These are phyloP conservation scores for Sphaerostilbella broomeana DNA, from an alignment of 2,329 filamentous ascomycete genomes.

Conservation along the genomic window DNA sequence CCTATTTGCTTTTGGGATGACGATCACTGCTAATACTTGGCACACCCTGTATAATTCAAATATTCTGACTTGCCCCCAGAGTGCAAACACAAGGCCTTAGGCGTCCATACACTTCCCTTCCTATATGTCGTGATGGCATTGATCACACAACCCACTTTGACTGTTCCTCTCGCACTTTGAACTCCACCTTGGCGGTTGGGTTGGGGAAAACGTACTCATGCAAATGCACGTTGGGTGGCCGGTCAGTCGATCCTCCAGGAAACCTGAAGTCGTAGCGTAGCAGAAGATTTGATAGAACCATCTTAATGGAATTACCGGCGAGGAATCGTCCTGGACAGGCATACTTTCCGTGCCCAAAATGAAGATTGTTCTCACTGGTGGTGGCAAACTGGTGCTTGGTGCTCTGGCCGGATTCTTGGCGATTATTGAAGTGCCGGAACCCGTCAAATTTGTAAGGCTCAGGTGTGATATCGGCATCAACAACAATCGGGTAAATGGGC, in stretches of 20 bases:
- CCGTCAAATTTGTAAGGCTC: constrained; percentile 38
- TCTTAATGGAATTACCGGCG: constrained; percentile 44
- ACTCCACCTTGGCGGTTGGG: neutral
- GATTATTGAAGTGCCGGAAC: constrained; percentile 39
- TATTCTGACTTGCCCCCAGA: no score
- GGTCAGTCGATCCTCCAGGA: neutral
- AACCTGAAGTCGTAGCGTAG: constrained; percentile 42
- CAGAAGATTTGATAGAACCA: constrained; percentile 40
- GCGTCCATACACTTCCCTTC: no score
- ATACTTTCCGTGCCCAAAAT: constrained; percentile 48
- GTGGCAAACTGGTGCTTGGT: constrained; percentile 37
- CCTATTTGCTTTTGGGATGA: no score
- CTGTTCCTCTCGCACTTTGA: neutral
- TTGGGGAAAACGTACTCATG: constrained; percentile 3
- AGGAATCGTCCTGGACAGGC: constrained; percentile 47
- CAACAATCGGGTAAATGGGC: constrained; percentile 19
- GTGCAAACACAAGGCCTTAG: no score
- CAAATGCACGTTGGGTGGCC: neutral
- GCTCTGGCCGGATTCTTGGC: constrained; percentile 28
- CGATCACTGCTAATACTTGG: no score
- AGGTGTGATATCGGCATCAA: constrained; percentile 15
- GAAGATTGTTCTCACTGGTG: constrained; percentile 39
- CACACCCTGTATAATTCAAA: no score
- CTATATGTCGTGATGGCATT: neutral
- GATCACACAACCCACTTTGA: no score